A percentile compares a stretch with the other conserved stretches of the same genome.
Evolutionary conservation across 164 flowering plant species (phyloP).

Genomic region (Vitis rupestris): DNA sequence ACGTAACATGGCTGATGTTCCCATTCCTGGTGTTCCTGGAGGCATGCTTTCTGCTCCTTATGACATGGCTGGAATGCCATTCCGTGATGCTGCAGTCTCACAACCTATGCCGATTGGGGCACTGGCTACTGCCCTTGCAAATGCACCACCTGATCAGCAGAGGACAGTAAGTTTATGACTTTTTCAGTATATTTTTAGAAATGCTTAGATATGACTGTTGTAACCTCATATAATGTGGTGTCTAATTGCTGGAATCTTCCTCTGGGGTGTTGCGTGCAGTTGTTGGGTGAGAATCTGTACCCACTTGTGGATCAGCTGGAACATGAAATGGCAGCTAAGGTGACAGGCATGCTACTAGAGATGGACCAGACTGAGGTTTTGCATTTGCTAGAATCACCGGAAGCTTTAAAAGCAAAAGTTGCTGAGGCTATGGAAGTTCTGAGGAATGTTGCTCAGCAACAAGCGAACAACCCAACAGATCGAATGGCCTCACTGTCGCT

Average conservation of each 20-base stretch:
- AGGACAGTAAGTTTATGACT: conserved; percentile 29
- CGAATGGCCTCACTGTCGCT: conserved; percentile 27
- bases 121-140: conserved; percentile 43
- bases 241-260: too few relatives aligned
- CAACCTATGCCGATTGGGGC: conserved; percentile 32
- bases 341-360: conserved; percentile 57
- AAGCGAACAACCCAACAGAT: conserved; percentile 14
- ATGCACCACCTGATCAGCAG: conserved; percentile 49
- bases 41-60: conserved; percentile 42
- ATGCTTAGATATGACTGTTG: too few relatives aligned
- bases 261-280: conserved; percentile 12
- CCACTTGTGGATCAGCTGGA: conserved; percentile 51
- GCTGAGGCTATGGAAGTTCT: conserved; percentile 53
- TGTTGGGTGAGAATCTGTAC: conserved; percentile 45
- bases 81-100: conserved; percentile 23
- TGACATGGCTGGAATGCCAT: conserved; percentile 41
- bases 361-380: conserved; percentile 59
- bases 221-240: too few relatives aligned
- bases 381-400: conserved; percentile 50
- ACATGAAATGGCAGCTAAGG: conserved; percentile 51
- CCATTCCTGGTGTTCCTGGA: conserved; percentile 39
- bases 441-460: conserved; percentile 34
- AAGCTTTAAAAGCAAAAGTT: conserved; percentile 47
- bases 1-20: conserved; percentile 31
- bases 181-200: neutral